These are phyloP conservation scores for Paraphoma sp. DNA, from an alignment of 2,329 filamentous ascomycete species.

Conservation along the genomic window DNA sequence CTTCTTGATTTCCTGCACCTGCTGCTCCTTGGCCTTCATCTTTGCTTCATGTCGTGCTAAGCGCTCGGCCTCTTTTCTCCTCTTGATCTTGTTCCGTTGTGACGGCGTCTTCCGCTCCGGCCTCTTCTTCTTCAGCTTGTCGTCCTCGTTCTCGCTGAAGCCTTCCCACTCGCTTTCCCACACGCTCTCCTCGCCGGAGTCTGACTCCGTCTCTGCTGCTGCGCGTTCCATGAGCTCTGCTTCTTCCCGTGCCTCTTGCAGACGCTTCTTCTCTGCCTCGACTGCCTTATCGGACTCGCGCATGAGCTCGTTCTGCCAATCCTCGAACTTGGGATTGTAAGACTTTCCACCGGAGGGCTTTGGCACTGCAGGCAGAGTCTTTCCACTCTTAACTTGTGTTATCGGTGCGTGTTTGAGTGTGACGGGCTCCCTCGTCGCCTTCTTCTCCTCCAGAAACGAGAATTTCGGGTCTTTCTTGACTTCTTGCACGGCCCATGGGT, in stretches of 20 bases:
- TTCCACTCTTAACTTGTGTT: slow-evolving; percentile 83
- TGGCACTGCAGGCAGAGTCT: slow-evolving; percentile 76
- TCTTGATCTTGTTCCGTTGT: slow-evolving; percentile 86
- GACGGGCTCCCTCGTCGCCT: slow-evolving; percentile 72
- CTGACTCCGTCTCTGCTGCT: slow-evolving; percentile 75
- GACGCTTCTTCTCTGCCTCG: slow-evolving; percentile 76
- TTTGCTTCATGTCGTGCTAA: slow-evolving; percentile 76
- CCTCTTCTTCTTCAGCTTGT: slow-evolving; percentile 73
- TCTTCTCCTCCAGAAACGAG: slow-evolving; percentile 71
- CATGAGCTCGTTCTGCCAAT: slow-evolving; percentile 80
- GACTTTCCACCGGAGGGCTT: slow-evolving; percentile 83
- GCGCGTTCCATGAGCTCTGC: slow-evolving; percentile 71
- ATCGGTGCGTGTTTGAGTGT: slow-evolving; percentile 80
- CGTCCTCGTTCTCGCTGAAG: slow-evolving; percentile 56
- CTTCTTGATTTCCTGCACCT: slow-evolving; percentile 74
- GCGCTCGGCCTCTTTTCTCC: slow-evolving; percentile 86
- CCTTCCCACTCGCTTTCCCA: slow-evolving; percentile 86
- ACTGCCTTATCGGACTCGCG: slow-evolving; percentile 80
- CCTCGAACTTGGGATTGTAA: slow-evolving; percentile 88
- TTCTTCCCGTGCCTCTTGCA: slow-evolving; percentile 72
- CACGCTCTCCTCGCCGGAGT: slow-evolving; percentile 85
- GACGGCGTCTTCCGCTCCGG: slow-evolving; percentile 84
- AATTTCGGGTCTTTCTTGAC: slow-evolving; percentile 60
- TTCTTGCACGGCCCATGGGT: slow-evolving; percentile 74
- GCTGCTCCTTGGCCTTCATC: slow-evolving; percentile 74